These are phyloP conservation scores for Chamaecrista fasciculata DNA, from an alignment of 306 rosid species.

Conservation along the genomic window DNA sequence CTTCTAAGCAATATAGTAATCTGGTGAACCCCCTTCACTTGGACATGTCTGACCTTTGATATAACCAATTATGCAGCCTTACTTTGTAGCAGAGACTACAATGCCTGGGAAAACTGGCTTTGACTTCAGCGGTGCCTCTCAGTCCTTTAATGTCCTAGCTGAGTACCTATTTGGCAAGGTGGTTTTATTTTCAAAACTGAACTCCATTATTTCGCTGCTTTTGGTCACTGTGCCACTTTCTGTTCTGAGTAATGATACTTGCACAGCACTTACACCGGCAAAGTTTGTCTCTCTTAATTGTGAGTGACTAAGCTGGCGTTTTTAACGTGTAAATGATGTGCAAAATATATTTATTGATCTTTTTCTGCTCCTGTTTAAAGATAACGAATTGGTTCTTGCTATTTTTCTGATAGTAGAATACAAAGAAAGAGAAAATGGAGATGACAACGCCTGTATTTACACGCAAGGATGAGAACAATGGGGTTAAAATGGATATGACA, in stretches of 20 bases:
- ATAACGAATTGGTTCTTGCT: constrained; percentile 1
- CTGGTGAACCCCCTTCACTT: constrained; percentile 4
- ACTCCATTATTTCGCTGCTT: background rate
- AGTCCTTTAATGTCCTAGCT: constrained; percentile 81
- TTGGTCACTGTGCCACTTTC: constrained; percentile 9
- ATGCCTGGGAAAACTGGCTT: constrained; percentile 92
- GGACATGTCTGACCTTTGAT: constrained; percentile 11
- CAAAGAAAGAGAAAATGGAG: constrained; percentile 75
- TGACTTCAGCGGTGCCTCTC: constrained; percentile 73
- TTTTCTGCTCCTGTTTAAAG: constrained; percentile 1
- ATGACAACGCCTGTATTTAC: constrained; percentile 94
- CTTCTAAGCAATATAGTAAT: background rate
- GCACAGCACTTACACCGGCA: background rate
- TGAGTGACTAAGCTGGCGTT: background rate
- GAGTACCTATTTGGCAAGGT: constrained; percentile 98
- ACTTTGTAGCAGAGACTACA: constrained; percentile 80
- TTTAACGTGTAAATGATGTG: background rate
- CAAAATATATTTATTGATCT: background rate
- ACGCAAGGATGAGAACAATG: constrained; percentile 56
- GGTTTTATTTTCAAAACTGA: constrained; percentile 33
- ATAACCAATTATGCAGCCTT: constrained; percentile 57
- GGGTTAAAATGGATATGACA: constrained; percentile 91
- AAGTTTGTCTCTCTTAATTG: background rate
- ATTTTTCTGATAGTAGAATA: constrained; percentile 55
- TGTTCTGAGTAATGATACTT: background rate